These are phyloP conservation scores for Laetiporus sulphureus DNA, from an alignment of 1,284 basidiomycete species.

Conservation along the genomic window DNA sequence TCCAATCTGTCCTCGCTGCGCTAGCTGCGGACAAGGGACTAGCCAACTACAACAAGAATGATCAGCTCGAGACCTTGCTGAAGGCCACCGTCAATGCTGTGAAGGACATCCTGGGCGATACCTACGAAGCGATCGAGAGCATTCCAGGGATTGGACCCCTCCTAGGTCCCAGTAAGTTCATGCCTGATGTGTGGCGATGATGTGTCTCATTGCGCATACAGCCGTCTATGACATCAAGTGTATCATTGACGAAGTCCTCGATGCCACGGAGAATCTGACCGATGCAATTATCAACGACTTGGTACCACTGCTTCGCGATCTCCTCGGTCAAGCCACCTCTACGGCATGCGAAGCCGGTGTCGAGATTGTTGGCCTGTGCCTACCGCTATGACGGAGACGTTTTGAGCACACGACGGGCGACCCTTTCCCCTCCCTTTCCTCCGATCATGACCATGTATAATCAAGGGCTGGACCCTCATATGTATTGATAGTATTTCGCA, in stretches of 20 bases:
- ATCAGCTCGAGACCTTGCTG: slow-evolving; percentile 40
- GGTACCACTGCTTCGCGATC: slow-evolving; percentile 23
- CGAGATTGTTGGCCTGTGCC: slow-evolving; percentile 16
- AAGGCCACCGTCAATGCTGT: slow-evolving; percentile 41
- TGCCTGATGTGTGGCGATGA: too few species aligned
- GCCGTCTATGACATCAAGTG: slow-evolving; percentile 46
- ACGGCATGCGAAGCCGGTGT: slow-evolving; percentile 21
- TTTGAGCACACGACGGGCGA: too few species aligned
- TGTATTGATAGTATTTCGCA: slow-evolving; percentile 17
- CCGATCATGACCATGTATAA: slow-evolving; percentile 12
- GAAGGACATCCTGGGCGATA: slow-evolving; percentile 36
- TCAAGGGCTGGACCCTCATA: slow-evolving; percentile 18
- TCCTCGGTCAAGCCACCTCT: slow-evolving; percentile 18
- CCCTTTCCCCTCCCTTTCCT: too few species aligned
- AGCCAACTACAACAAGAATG: slow-evolving; percentile 41
- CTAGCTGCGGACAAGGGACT: slow-evolving; percentile 42
- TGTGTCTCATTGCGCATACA: slow-evolving; percentile 14
- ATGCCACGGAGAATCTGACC: slow-evolving; percentile 40
- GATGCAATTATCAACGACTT: slow-evolving; percentile 42
- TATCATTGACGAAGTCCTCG: slow-evolving; percentile 36
- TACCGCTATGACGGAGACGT: too few species aligned
- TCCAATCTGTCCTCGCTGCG: slow-evolving; percentile 30
- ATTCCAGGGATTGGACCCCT: slow-evolving; percentile 41
- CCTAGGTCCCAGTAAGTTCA: slow-evolving; percentile 49
- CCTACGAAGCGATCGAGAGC: slow-evolving; percentile 26